Evolutionary conservation across 768 basidiomycete species (phyloP).

Genomic region (Auriscalpium microsporum): DNA sequence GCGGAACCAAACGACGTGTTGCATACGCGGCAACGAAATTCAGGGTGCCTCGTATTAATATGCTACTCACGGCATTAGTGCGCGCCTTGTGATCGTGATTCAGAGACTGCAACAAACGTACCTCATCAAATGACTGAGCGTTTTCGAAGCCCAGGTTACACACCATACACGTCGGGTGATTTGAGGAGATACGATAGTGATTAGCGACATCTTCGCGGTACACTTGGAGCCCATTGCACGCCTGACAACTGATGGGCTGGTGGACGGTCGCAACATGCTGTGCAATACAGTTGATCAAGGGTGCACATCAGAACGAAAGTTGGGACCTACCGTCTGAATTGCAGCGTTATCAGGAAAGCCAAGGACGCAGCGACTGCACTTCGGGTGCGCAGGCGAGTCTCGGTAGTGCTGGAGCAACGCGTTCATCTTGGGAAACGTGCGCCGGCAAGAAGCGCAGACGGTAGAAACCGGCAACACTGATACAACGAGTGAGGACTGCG

Average conservation of each 20-base stretch:
- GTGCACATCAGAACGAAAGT: neutral
- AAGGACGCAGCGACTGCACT: slow-evolving; percentile 33
- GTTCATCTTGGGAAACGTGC: slow-evolving; percentile 1
- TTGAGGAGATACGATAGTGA: slow-evolving; percentile 9
- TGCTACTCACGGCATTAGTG: slow-evolving; percentile 1
- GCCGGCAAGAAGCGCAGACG: too few species aligned
- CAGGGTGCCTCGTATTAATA: slow-evolving; percentile 3
- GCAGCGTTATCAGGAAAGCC: slow-evolving; percentile 31
- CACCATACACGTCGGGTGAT: slow-evolving; percentile 5
- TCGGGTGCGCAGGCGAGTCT: slow-evolving; percentile 37
- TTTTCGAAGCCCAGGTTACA: slow-evolving; percentile 14
- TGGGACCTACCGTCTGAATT: slow-evolving; percentile 27
- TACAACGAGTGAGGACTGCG: too few species aligned
- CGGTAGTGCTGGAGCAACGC: slow-evolving; percentile 40
- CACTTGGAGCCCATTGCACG: slow-evolving; percentile 8
- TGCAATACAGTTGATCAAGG: neutral
- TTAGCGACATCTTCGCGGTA: slow-evolving; percentile 8
- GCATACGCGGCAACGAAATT: slow-evolving; percentile 6
- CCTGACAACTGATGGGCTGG: slow-evolving; percentile 5
- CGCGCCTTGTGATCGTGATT: neutral
- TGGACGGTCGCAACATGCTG: slow-evolving; percentile 23
- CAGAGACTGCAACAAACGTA: neutral
- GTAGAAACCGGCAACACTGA: too few species aligned
- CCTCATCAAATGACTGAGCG: slow-evolving; percentile 4
- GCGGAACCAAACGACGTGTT: slow-evolving; percentile 5